These are phyloP conservation scores for Microthlaspi erraticum DNA, from an alignment of 345 rosid genomes.

Conservation along the genomic window DNA sequence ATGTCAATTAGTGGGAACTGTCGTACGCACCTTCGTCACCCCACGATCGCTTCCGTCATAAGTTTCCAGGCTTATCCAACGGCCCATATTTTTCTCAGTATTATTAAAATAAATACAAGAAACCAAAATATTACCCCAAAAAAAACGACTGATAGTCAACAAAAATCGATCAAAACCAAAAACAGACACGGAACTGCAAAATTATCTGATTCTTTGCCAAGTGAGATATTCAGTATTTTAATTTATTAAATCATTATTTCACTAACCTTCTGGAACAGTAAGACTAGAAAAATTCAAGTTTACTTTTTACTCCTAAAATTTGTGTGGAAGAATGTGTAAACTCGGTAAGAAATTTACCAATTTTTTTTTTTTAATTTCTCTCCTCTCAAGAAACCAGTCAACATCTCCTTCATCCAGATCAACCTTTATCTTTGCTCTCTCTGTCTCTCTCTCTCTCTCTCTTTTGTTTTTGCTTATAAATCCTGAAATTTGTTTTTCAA, in stretches of 20 bases:
- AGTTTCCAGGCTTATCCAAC: slow-evolving; percentile 33
- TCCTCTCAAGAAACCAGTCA: not conserved
- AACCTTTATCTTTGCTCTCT: not conserved
- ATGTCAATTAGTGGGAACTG: slow-evolving; percentile 41
- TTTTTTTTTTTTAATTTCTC: no score
- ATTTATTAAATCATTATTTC: not conserved
- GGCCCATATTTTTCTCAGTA: not conserved
- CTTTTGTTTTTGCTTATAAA: not conserved
- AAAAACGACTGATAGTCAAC: slow-evolving; percentile 34
- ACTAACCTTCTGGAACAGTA: slow-evolving; percentile 23
- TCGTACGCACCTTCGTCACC: slow-evolving; percentile 49
- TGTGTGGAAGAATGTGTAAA: not conserved
- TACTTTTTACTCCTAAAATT: not conserved
- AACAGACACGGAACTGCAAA: slow-evolving; percentile 33
- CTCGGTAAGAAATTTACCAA: slow-evolving; percentile 7
- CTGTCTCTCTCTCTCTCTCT: no score
- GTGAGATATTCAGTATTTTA: slow-evolving; percentile 1
- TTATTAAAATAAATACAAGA: not conserved
- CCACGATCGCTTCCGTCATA: slow-evolving; percentile 41
- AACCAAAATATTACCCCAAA: not conserved
- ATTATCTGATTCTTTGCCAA: not conserved
- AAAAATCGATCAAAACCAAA: slow-evolving; percentile 20
- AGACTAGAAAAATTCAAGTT: not conserved
- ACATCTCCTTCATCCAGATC: not conserved
- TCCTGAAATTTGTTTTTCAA: not conserved